Percentiles rank a stretch among this genome's conserved stretches.
These are phyloP conservation scores for Xerocomellus intermedius DNA, from an alignment of 768 basidiomycete species.

Conservation along the genomic window DNA sequence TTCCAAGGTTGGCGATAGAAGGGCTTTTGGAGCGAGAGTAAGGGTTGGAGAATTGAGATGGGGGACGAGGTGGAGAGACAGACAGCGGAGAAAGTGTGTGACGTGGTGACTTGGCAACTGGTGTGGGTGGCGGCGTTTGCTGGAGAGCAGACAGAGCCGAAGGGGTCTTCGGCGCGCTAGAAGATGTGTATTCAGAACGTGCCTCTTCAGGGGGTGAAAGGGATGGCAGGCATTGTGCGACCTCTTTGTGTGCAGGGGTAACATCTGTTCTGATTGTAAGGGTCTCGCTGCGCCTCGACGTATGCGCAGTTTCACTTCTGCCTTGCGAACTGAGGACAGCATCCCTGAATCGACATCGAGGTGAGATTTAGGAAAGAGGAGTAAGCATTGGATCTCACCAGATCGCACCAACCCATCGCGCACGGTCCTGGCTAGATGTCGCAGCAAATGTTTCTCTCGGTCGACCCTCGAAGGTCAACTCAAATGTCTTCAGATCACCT, in stretches of 20 bases:
- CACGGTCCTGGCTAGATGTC: conserved; percentile 57
- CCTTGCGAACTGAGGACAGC: conserved; percentile 45
- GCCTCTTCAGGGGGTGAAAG: conserved; percentile 18
- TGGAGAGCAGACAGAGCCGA: background rate
- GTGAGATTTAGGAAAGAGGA: background rate
- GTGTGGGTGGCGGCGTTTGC: conserved; percentile 21
- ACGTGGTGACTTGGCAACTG: conserved; percentile 28
- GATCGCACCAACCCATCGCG: conserved; percentile 71
- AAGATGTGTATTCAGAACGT: conserved; percentile 28
- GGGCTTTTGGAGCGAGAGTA: conserved; percentile 44
- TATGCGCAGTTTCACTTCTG: conserved; percentile 3
- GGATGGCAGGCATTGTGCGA: conserved; percentile 1
- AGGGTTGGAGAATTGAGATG: conserved; percentile 26
- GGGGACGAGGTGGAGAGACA: conserved; percentile 23
- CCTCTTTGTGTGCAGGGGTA: background rate
- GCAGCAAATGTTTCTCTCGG: conserved; percentile 62
- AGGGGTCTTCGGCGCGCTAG: conserved; percentile 18
- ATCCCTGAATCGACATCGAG: conserved; percentile 45
- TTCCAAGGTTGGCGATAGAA: conserved; percentile 60
- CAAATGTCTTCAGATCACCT: conserved; percentile 56
- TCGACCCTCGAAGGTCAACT: conserved; percentile 56
- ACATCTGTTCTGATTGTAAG: conserved; percentile 21
- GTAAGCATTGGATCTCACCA: conserved; percentile 46
- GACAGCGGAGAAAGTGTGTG: conserved; percentile 19
- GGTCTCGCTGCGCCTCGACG: background rate